Percentiles rank a stretch among this genome's conserved stretches.
phyloP scores from a whole-genome alignment of 2,329 filamentous ascomycete genomes.

The Penicillium sclerotigenum region DNA sequence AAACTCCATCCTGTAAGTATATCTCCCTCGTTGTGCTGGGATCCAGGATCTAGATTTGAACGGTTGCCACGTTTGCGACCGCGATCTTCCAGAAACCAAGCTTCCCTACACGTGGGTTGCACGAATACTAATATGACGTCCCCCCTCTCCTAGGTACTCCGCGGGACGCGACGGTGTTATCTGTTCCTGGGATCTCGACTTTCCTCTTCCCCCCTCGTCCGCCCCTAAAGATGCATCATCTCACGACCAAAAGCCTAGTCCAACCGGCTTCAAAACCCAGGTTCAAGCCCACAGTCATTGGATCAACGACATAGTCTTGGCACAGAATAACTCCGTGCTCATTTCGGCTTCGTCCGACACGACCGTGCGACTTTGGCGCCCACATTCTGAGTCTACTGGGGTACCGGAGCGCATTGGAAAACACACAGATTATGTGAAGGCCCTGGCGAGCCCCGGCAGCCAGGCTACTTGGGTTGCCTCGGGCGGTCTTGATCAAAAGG shows the following conservation, averaged over 20 bases:
- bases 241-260: slow-evolving; percentile 28
- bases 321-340: slow-evolving; percentile 71
- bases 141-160: slow-evolving; percentile 66
- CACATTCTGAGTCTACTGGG: slow-evolving; percentile 59
- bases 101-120: slow-evolving; percentile 9
- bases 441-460: slow-evolving; percentile 72
- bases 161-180: slow-evolving; percentile 92
- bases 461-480: slow-evolving; percentile 85
- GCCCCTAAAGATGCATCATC: slow-evolving; percentile 22
- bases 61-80: neutral
- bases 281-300: slow-evolving; percentile 87
- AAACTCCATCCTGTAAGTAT: slow-evolving; percentile 77
- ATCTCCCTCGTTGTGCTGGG: neutral
- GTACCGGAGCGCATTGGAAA: slow-evolving; percentile 80
- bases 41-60: neutral
- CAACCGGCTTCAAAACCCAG: slow-evolving; percentile 58
- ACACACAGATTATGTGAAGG: slow-evolving; percentile 96
- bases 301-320: slow-evolving; percentile 88
- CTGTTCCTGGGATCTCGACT: slow-evolving; percentile 82
- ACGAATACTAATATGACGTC: slow-evolving; percentile 22
- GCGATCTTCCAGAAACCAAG: neutral
- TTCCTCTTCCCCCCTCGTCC: slow-evolving; percentile 34
- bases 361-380: slow-evolving; percentile 89
- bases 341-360: slow-evolving; percentile 92
- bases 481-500: slow-evolving; percentile 86